Percentiles rank a stretch among this genome's conserved stretches.
These are phyloP conservation scores for Pugionium cornutum DNA, from an alignment of 345 rosid species.

Conservation along the genomic window DNA sequence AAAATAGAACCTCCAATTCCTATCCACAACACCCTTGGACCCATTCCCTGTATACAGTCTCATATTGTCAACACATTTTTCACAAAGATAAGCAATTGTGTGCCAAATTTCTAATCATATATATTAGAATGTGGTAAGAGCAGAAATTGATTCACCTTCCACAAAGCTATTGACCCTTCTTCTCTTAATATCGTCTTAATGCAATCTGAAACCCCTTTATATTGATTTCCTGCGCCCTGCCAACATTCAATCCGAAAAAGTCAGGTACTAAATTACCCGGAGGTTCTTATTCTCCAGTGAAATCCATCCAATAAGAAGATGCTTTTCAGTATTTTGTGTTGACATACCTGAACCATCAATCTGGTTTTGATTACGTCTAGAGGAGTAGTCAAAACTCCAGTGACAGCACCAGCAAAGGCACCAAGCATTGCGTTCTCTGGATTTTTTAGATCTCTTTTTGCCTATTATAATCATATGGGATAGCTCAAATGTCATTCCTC, in stretches of 20 bases:
- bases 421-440: slow-evolving; percentile 82
- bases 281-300: background rate
- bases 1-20: slow-evolving; percentile 77
- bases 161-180: slow-evolving; percentile 70
- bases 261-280: background rate
- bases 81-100: slow-evolving; percentile 6
- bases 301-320: background rate
- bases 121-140: background rate
- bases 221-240: slow-evolving; percentile 66
- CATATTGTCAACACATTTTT: slow-evolving; percentile 19
- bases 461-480: slow-evolving; percentile 48
- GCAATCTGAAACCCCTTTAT: slow-evolving; percentile 70
- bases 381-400: slow-evolving; percentile 76
- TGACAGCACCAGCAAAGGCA: slow-evolving; percentile 85
- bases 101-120: background rate
- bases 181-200: slow-evolving; percentile 57
- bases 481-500: slow-evolving; percentile 9
- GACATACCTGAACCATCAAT: slow-evolving; percentile 68
- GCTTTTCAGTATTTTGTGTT: slow-evolving; percentile 4
- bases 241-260: background rate
- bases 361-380: slow-evolving; percentile 79
- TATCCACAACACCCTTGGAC: slow-evolving; percentile 76
- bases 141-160: slow-evolving; percentile 51
- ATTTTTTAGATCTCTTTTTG: slow-evolving; percentile 71
- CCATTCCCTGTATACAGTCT: slow-evolving; percentile 61